Base-by-base conservation (phyloP, 2,329 filamentous ascomycete genomes). In the Pseudogymnoascus destructans region DNA sequence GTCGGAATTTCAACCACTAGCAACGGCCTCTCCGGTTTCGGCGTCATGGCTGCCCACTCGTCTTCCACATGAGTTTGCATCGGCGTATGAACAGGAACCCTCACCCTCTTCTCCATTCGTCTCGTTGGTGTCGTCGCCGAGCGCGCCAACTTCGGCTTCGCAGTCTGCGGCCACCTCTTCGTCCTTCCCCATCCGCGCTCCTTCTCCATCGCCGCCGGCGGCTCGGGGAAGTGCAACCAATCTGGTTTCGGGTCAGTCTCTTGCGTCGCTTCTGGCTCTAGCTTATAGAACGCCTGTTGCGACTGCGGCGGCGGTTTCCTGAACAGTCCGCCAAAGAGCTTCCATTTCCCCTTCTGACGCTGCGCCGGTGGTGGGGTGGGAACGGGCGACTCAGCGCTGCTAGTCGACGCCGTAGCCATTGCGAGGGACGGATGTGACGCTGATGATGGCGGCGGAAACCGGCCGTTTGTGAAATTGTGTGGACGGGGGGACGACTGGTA, bases 1-100 rank as follows among this genome's bases (percentile, higher is more conserved):
- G 80, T 79, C 0, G 92, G 91, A 59, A 96, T 93, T 57, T 91
- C 82, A 13, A 96, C 79, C 64, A 90, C 78, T 17, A 96, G 73
- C 70, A 1, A 73, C 71, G 8, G 68, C 57, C 10, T 58, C 54
- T 19, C 62, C 38, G 13, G 36, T 32, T 19, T 36, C 49, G 5
- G 46, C 40, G 6, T 57, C 59, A 7, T 58, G 25, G 15, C 57
- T 13, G 11, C 49, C 23, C 66, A 64, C 32, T 65, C 61, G 52
- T 64, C 64, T 49, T 35, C 46, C 11, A 21, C 33, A 55, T 30
- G 54, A 38, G 57, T 55, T 27, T 36, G 33, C 10, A 17, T 36
- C 17, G 62, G 65, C 38, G 64, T 67, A 38, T 61, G 66, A 40
- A 63, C 69, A 13, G 67, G 65, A 13, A 33, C 64, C 66, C 23